phyloP scores from a whole-genome alignment of 1,139 yeast genomes.

The Meyerozyma carpophila region DNA sequence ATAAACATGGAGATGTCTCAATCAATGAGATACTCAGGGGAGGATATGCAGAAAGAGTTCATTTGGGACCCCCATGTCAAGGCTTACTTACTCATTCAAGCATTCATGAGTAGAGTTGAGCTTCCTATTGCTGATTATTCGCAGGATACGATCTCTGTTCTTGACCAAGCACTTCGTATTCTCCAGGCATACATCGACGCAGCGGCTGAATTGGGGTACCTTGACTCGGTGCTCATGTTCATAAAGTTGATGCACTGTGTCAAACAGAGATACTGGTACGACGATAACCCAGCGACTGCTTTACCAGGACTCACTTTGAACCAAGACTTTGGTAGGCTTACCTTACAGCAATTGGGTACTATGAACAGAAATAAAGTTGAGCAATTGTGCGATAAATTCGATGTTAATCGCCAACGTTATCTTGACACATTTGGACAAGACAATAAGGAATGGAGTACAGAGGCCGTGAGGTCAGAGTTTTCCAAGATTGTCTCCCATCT shows the following conservation, averaged over 20 bases:
- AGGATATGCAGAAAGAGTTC: slow-evolving; percentile 57
- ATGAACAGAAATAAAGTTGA: slow-evolving; percentile 21
- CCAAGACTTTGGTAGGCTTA: not conserved
- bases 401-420: not conserved
- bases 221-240: slow-evolving; percentile 53
- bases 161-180: slow-evolving; percentile 92
- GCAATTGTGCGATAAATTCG: slow-evolving; percentile 24
- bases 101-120: slow-evolving; percentile 76
- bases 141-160: slow-evolving; percentile 88
- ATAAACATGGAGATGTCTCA: slow-evolving; percentile 88
- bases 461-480: slow-evolving; percentile 29
- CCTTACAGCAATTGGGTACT: slow-evolving; percentile 15
- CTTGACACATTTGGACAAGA: not conserved
- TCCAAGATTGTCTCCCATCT: slow-evolving; percentile 38
- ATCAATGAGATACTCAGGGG: slow-evolving; percentile 72
- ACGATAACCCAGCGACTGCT: slow-evolving; percentile 61
- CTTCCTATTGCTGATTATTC: slow-evolving; percentile 93
- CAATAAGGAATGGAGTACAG: slow-evolving; percentile 6
- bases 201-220: slow-evolving; percentile 77
- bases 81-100: slow-evolving; percentile 79
- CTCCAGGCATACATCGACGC: slow-evolving; percentile 90
- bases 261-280: slow-evolving; percentile 86
- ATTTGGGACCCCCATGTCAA: slow-evolving; percentile 97
- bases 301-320: slow-evolving; percentile 62
- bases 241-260: slow-evolving; percentile 77